Conservation (phyloP, 345 rosid genomes). For the Linum trigynum region DNA sequence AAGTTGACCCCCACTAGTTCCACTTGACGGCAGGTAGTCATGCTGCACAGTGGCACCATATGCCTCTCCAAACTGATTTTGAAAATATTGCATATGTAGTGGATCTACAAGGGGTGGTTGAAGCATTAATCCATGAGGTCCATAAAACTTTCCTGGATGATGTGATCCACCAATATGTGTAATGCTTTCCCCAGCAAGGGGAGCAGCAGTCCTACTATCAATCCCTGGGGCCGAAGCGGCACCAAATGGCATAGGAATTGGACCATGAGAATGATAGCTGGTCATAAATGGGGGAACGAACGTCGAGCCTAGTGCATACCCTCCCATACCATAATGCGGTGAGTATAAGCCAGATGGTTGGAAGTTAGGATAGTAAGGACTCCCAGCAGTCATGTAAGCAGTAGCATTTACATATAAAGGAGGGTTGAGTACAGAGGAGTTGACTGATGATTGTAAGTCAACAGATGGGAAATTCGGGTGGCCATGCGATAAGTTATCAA, state of each 20-base stretch:
- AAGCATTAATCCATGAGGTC: conserved; percentile 10
- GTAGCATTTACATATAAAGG: conserved; percentile 16
- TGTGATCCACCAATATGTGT: conserved; percentile 1
- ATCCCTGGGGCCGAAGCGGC: conserved; percentile 13
- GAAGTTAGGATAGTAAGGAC: conserved; percentile 18
- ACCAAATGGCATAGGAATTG: conserved; percentile 17
- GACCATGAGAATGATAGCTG: conserved; percentile 21
- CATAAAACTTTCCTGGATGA: conserved; percentile 6
- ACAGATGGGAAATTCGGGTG: conserved; percentile 1
- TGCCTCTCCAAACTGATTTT: conserved; percentile 15
- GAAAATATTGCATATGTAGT: conserved; percentile 19
- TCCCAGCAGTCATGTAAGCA: conserved; percentile 15
- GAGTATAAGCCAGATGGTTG: conserved; percentile 23
- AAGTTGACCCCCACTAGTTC: conserved; percentile 8
- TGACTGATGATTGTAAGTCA: conserved; percentile 7
- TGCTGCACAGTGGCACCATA: conserved; percentile 14
- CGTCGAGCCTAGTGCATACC: conserved; percentile 18
- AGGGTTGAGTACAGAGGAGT: conserved; percentile 14
- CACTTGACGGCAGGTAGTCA: conserved; percentile 3
- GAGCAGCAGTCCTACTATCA: conserved; percentile 18
- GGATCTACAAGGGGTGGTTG: conserved; percentile 23
- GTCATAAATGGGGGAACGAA: conserved; percentile 16
- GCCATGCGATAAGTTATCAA: not conserved
- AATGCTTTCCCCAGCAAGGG: conserved; percentile 3
- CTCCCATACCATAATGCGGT: conserved; percentile 15